phyloP scores from a whole-genome alignment of 2,329 filamentous ascomycete species.

The Sporothrix curviconia region DNA sequence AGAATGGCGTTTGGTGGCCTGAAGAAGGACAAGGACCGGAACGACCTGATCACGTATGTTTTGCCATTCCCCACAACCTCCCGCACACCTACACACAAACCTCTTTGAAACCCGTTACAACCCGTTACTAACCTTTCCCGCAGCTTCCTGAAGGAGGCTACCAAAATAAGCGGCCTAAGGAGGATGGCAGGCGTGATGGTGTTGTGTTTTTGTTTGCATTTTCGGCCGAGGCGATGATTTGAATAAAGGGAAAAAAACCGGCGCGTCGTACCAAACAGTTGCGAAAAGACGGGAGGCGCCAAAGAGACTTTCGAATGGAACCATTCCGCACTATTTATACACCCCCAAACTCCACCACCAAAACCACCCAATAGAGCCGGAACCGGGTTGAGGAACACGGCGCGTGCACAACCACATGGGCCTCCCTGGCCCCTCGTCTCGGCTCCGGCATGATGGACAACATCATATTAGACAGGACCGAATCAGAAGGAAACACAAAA shows the following conservation, averaged over 20 bases:
- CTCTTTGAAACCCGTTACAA: too few relatives aligned
- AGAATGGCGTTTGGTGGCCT: slow-evolving; percentile 99
- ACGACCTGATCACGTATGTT: slow-evolving; percentile 93
- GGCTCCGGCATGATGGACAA: neutral
- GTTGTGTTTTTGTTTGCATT: slow-evolving; percentile 4
- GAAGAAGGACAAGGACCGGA: slow-evolving; percentile 99
- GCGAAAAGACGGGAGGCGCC: neutral
- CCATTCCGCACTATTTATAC: slow-evolving; percentile 7
- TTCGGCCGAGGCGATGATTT: neutral
- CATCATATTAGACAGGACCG: slow-evolving; percentile 1
- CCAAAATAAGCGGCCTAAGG: slow-evolving; percentile 45
- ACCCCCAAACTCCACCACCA: neutral
- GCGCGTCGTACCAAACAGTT: slow-evolving; percentile 8
- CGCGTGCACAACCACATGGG: neutral
- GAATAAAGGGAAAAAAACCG: neutral
- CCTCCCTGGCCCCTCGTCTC: neutral
- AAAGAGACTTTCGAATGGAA: neutral
- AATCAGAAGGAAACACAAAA: too few relatives aligned
- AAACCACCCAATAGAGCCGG: slow-evolving; percentile 1
- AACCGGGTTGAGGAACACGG: neutral
- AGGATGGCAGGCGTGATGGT: neutral
- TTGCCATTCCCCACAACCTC: too few relatives aligned
- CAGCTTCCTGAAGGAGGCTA: slow-evolving; percentile 61
- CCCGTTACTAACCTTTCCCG: neutral
- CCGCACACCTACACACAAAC: too few relatives aligned